Evolutionary conservation across 352 stramenopile species (phyloP).

Genomic region (Thalassiosira exigua): DNA sequence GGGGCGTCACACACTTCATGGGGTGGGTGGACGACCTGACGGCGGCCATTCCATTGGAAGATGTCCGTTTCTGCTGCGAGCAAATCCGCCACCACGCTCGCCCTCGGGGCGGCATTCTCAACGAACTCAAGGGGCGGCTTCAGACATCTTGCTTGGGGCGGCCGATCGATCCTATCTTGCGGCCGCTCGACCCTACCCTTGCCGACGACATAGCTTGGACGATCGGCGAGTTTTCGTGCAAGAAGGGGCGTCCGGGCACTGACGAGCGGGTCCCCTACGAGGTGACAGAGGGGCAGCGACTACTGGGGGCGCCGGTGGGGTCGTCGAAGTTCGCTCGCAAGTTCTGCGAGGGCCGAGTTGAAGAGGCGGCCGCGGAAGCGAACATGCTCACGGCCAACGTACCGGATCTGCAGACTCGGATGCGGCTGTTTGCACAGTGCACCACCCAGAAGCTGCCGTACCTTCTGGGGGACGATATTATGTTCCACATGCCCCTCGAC

Average conservation of each 20-base stretch:
- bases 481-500: no score
- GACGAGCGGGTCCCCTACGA: neutral
- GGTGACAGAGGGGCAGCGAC: conserved; percentile 1
- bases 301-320: conserved; percentile 25
- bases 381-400: conserved; percentile 6
- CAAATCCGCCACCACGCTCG: neutral
- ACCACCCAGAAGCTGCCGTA: conserved; percentile 35
- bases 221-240: conserved; percentile 1
- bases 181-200: neutral
- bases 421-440: conserved; percentile 27
- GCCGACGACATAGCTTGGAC: neutral
- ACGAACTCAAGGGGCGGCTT: conserved; percentile 29
- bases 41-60: conserved; percentile 10
- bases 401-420: conserved; percentile 18
- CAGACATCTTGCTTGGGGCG: conserved; percentile 5
- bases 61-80: conserved; percentile 19
- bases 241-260: neutral
- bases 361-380: neutral
- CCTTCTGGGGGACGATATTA: conserved; percentile 27
- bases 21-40: conserved; percentile 34
- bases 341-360: conserved; percentile 2
- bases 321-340: neutral
- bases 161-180: conserved; percentile 1
- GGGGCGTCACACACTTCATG: conserved; percentile 13
- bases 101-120: conserved; percentile 10